phyloP scores from a whole-genome alignment of 192 early-diverging fungal species.

The Backusella liffmaniae region DNA sequence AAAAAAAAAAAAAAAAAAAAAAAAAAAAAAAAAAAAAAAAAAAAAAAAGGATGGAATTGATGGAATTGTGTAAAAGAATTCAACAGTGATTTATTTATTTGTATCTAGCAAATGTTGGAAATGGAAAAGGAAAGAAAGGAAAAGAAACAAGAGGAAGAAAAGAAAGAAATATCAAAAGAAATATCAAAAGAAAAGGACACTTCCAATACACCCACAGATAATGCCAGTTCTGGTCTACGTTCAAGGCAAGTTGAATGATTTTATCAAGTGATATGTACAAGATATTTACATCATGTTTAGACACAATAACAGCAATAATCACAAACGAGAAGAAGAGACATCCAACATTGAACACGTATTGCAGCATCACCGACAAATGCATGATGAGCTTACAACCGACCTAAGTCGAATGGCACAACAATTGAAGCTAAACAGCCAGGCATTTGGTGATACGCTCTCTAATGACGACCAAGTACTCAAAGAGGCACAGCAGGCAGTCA shows the following conservation, averaged over 20 bases:
- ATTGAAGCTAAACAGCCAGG: conserved; percentile 46
- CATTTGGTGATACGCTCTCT: conserved; percentile 43
- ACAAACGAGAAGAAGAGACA: conserved; percentile 32
- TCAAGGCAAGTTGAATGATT: background rate
- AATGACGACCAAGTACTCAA: conserved; percentile 42
- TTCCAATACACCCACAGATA: background rate
- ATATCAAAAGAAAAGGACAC: background rate
- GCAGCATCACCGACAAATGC: conserved; percentile 49
- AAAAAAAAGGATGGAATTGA: too few relatives aligned
- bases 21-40: too few relatives aligned
- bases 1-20: too few relatives aligned
- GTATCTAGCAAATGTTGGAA: background rate
- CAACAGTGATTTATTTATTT: background rate
- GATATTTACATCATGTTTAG: too few relatives aligned
- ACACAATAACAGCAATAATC: background rate
- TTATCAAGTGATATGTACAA: background rate
- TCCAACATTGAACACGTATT: conserved; percentile 40
- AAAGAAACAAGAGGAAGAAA: background rate
- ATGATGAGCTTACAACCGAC: conserved; percentile 49
- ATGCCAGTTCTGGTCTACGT: background rate
- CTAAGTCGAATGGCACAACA: conserved; percentile 44
- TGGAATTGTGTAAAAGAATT: too few relatives aligned
- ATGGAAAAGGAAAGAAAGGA: background rate
- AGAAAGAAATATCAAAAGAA: background rate
- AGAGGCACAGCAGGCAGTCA: conserved; percentile 41